These are phyloP conservation scores for Pelargonium citronellum DNA, from an alignment of 441 rosid genomes.

Conservation along the genomic window DNA sequence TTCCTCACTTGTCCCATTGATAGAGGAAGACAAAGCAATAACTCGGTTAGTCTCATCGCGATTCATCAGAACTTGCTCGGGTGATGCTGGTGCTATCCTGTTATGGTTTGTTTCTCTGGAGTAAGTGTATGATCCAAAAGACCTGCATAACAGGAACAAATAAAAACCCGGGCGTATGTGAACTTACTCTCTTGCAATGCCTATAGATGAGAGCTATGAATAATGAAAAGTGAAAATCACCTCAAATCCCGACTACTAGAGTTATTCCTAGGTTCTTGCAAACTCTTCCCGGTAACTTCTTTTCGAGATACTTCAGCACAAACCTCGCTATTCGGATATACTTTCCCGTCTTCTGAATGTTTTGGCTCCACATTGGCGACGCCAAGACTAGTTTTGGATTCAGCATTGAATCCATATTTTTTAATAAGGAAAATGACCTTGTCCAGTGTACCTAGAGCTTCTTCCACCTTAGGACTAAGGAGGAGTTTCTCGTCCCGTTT, in stretches of 20 bases:
- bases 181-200: no score
- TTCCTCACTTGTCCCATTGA: constrained; percentile 23
- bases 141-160: constrained; percentile 33
- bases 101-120: constrained; percentile 49
- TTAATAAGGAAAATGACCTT: constrained; percentile 53
- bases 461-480: constrained; percentile 59
- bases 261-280: constrained; percentile 36
- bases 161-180: no score
- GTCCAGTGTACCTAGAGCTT: constrained; percentile 73
- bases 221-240: constrained; percentile 25
- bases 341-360: constrained; percentile 21
- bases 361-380: constrained; percentile 26
- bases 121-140: constrained; percentile 39
- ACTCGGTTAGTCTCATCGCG: constrained; percentile 27
- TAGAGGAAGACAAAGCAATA: constrained; percentile 18
- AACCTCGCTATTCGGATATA: constrained; percentile 27
- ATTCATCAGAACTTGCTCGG: constrained; percentile 28
- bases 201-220: no score
- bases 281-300: constrained; percentile 32
- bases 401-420: constrained; percentile 34
- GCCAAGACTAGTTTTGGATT: constrained; percentile 24
- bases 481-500: constrained; percentile 30
- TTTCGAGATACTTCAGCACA: constrained; percentile 27
- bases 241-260: constrained; percentile 29
- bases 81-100: constrained; percentile 58